Evolutionary conservation across 2,329 filamentous ascomycete species (phyloP).

Genomic region (Leptographium flavum): DNA sequence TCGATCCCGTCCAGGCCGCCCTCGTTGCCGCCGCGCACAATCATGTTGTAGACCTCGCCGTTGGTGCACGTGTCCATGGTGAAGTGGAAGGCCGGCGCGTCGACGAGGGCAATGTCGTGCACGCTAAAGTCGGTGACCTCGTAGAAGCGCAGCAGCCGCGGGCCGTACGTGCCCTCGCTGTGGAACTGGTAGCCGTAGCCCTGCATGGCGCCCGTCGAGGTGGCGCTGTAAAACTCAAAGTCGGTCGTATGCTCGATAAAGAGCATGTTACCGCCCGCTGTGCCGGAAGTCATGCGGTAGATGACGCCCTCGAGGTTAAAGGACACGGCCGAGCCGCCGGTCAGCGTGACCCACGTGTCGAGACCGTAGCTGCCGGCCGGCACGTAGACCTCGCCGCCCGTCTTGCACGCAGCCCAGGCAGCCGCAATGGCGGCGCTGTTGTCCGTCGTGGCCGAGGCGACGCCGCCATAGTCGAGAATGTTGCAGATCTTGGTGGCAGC

Average conservation of each 20-base stretch:
- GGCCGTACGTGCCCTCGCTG: constrained; percentile 19
- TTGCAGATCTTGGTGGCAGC: constrained; percentile 29
- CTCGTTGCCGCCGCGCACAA: constrained; percentile 32
- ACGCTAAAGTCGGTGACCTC: constrained; percentile 30
- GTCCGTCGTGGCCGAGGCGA: constrained; percentile 35
- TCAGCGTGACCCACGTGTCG: constrained; percentile 11
- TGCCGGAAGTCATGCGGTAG: constrained; percentile 7
- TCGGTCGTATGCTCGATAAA: constrained; percentile 19
- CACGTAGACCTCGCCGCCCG: constrained; percentile 22
- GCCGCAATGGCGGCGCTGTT: constrained; percentile 30
- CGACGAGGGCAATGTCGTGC: constrained; percentile 33
- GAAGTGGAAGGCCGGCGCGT: constrained; percentile 17
- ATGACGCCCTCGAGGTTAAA: constrained; percentile 11
- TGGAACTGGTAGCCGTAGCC: constrained; percentile 34
- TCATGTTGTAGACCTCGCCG: constrained; percentile 39
- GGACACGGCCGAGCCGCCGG: constrained; percentile 7
- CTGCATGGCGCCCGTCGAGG: constrained; percentile 32
- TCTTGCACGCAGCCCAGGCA: constrained; percentile 36
- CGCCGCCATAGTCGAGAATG: constrained; percentile 35
- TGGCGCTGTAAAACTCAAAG: constrained; percentile 30
- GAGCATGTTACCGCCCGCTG: constrained; percentile 13
- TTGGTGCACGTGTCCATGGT: constrained; percentile 22
- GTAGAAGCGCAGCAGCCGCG: constrained; percentile 28
- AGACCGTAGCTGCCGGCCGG: constrained; percentile 12
- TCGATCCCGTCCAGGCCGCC: constrained; percentile 43